phyloP scores from a whole-genome alignment of 768 basidiomycete species.

The Xerocomellus amylosporus region DNA sequence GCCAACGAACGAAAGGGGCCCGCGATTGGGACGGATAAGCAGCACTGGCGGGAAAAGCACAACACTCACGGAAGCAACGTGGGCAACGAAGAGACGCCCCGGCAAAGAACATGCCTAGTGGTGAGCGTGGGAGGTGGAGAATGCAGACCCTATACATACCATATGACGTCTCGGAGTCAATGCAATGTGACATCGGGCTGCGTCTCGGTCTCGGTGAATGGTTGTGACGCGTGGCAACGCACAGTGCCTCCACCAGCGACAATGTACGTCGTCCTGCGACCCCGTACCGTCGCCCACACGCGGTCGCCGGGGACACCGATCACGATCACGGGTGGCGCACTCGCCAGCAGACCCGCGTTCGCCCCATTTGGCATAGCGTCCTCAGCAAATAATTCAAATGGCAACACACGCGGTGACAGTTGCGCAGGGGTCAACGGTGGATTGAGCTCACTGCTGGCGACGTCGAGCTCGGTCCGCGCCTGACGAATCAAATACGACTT shows the following conservation, averaged over 20 bases:
- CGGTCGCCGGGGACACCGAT: not conserved
- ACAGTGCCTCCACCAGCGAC: not conserved
- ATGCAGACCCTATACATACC: conserved; percentile 2
- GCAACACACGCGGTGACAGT: conserved; percentile 8
- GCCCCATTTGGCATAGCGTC: conserved; percentile 13
- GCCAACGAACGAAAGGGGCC: not conserved
- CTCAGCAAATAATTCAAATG: conserved; percentile 16
- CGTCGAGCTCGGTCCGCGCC: conserved; percentile 5
- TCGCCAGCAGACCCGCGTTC: conserved; percentile 2
- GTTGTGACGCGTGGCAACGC: not conserved
- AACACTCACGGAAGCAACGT: conserved; percentile 23
- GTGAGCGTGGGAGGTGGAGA: conserved; percentile 20
- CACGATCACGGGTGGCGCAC: not conserved
- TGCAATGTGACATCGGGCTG: conserved; percentile 12
- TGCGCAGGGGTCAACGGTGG: not conserved
- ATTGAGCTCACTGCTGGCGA: not conserved
- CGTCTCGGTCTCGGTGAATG: conserved; percentile 7
- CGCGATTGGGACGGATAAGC: not conserved
- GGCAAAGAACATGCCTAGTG: not conserved
- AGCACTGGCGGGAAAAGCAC: conserved; percentile 4
- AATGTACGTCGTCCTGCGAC: not conserved
- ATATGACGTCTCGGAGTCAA: conserved; percentile 20
- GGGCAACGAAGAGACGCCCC: conserved; percentile 8
- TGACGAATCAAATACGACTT: not conserved
- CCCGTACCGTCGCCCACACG: not conserved